phyloP scores from a whole-genome alignment of 2,329 filamentous ascomycete genomes.

The Fusarium succisae region DNA sequence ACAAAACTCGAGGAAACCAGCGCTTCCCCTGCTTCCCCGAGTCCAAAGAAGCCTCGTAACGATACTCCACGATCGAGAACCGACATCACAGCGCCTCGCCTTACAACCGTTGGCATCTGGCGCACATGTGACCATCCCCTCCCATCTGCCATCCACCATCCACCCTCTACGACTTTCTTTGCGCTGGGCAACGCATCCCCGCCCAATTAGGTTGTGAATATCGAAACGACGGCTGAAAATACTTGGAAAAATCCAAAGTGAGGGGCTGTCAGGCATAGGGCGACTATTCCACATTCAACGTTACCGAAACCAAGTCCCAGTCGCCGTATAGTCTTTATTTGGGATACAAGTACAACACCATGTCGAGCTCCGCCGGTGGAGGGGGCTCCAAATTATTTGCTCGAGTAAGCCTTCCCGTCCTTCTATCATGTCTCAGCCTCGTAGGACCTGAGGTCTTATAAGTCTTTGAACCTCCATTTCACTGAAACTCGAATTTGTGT shows the following conservation, averaged over 20 bases:
- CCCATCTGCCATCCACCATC: conserved; percentile 27
- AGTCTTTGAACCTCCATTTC: conserved; percentile 3
- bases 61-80: conserved; percentile 23
- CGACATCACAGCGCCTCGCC: conserved; percentile 34
- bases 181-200: conserved; percentile 28
- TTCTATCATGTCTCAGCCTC: conserved; percentile 27
- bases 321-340: conserved; percentile 25
- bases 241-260: conserved; percentile 31
- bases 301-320: conserved; percentile 24
- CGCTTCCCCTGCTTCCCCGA: background rate
- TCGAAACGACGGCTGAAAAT: conserved; percentile 18
- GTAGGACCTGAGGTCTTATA: conserved; percentile 23
- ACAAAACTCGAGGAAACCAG: background rate
- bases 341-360: conserved; percentile 51
- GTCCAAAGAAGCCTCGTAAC: background rate
- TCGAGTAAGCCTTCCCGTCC: conserved; percentile 70
- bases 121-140: conserved; percentile 43
- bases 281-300: conserved; percentile 38
- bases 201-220: conserved; percentile 40
- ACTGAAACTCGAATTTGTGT: conserved; percentile 10
- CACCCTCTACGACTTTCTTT: conserved; percentile 38
- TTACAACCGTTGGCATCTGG: conserved; percentile 31
- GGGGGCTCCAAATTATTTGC: conserved; percentile 99
- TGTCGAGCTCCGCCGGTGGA: conserved; percentile 69
- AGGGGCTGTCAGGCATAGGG: conserved; percentile 37